Evolutionary conservation across 805 yeast genomes (phyloP), one percentile per base, ranked within the genome.

Genomic region (Candida golubevii): DNA sequence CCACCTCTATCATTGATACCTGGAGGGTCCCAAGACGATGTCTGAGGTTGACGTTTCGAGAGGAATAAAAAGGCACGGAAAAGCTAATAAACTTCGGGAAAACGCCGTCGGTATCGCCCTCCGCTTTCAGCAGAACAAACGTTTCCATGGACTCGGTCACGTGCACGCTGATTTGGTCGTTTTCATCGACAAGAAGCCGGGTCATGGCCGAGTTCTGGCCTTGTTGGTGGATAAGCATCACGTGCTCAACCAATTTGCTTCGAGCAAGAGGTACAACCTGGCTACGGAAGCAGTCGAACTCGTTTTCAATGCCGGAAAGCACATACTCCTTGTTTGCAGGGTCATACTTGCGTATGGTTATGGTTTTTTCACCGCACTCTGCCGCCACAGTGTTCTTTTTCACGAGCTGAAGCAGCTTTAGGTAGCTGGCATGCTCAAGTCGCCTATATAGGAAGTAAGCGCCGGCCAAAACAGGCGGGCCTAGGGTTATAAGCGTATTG

Each of bases 401-500:
- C 11, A 62, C 44, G 33, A 53, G 51, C 32, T 26, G 35, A 27
- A 50, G 47, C 46, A 61, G 61, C 3, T 36, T 28, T 13, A 36
- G 26, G 40, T 49, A 52, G 18, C 41, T 38, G 8, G 39, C 37
- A 18, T 55, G 51, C 30, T 50, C 44, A 36, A 45, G 43, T n/a
- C 46, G 40, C 26, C 51, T 49, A 40, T 54, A 54, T 5, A 46
- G 50, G 35, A 51, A 67, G 51, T 57, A 66, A 2, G 59, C 54
- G 0, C 59, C 66, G 2, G 66, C 51, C 0, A 57, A 56, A 3
- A 60, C 34, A 2, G 76, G 75, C 3, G 76, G 76, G 1, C 59
- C 63, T 8, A 66, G 46, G 1, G 74, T 69, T 11, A 67, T 47
- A 6, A 69, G 38, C 4, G 60, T 49, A 47, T 67, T 59, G 6